Conservation (phyloP, 257 asterid species). For the Buddleja alternifolia region DNA sequence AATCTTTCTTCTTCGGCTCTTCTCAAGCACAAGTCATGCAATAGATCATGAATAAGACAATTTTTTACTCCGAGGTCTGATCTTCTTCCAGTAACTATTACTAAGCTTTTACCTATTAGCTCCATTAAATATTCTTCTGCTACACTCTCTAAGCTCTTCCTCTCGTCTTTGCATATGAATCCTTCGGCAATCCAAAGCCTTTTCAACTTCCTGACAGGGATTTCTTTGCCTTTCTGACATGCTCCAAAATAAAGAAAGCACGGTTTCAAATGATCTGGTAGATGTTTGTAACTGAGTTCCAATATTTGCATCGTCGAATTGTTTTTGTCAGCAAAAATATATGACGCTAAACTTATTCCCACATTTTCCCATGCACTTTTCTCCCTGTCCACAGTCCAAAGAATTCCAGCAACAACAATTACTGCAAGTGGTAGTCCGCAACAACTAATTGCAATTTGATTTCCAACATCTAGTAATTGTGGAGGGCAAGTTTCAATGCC, state of each 20-base stretch:
- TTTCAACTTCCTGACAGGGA: not conserved
- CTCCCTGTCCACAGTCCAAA: conserved; percentile 6
- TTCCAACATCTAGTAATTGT: not conserved
- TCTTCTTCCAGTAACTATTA: conserved; percentile 11
- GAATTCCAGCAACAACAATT: conserved; percentile 31
- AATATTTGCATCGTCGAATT: conserved; percentile 7
- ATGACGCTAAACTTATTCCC: conserved; percentile 16
- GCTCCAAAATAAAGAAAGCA: conserved; percentile 20
- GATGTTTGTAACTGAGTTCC: conserved; percentile 25
- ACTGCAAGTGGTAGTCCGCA: conserved; percentile 33
- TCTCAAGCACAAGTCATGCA: conserved; percentile 25
- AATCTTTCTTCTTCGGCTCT: conserved; percentile 15
- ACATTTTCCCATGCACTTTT: conserved; percentile 26
- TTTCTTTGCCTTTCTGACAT: no score
- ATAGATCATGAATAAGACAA: conserved; percentile 21
- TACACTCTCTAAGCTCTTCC: conserved; percentile 11
- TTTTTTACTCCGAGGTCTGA: conserved; percentile 16
- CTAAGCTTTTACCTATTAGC: conserved; percentile 12
- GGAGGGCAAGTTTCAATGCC: conserved; percentile 21
- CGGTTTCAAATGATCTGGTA: conserved; percentile 20
- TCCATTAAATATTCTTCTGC: conserved; percentile 24
- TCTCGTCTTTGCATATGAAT: not conserved
- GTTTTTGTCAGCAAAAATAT: not conserved
- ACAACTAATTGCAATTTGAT: conserved; percentile 14
- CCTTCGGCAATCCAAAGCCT: conserved; percentile 20